A percentile compares a stretch with the other conserved stretches of the same genome.
Evolutionary conservation across 2,329 filamentous ascomycete species (phyloP).

Genomic region (Camillea tinctor): DNA sequence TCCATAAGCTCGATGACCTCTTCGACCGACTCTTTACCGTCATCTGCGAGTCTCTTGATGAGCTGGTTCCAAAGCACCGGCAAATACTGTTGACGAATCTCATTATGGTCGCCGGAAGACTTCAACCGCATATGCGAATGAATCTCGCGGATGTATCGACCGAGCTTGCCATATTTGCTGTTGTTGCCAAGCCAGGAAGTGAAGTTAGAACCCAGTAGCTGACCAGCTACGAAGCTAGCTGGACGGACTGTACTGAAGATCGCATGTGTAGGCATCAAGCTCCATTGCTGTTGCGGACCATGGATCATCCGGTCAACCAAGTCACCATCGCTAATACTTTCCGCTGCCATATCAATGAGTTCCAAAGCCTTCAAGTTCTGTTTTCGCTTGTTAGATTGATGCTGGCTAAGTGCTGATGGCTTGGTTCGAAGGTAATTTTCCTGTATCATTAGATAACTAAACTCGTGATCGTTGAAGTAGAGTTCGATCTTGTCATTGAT

Average conservation of each 20-base stretch:
- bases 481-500: slow-evolving; percentile 98
- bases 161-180: slow-evolving; percentile 77
- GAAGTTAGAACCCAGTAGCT: slow-evolving; percentile 72
- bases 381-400: slow-evolving; percentile 62
- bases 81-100: slow-evolving; percentile 91
- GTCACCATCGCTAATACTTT: slow-evolving; percentile 96
- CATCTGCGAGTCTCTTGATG: slow-evolving; percentile 68
- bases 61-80: slow-evolving; percentile 83
- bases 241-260: slow-evolving; percentile 93
- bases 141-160: slow-evolving; percentile 84
- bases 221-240: slow-evolving; percentile 81
- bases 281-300: slow-evolving; percentile 97
- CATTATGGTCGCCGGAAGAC: slow-evolving; percentile 86
- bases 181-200: slow-evolving; percentile 94
- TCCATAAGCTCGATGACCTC: slow-evolving; percentile 96
- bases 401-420: slow-evolving; percentile 61
- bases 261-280: slow-evolving; percentile 93
- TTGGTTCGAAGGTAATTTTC: slow-evolving; percentile 92
- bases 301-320: slow-evolving; percentile 98
- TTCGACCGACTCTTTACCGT: slow-evolving; percentile 79
- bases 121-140: slow-evolving; percentile 95
- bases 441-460: slow-evolving; percentile 95
- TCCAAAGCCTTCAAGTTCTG: slow-evolving; percentile 80
- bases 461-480: slow-evolving; percentile 99
- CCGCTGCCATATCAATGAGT: slow-evolving; percentile 80